Evolutionary conservation across 768 basidiomycete species (phyloP).

Genomic region (Mycena capillaripes): DNA sequence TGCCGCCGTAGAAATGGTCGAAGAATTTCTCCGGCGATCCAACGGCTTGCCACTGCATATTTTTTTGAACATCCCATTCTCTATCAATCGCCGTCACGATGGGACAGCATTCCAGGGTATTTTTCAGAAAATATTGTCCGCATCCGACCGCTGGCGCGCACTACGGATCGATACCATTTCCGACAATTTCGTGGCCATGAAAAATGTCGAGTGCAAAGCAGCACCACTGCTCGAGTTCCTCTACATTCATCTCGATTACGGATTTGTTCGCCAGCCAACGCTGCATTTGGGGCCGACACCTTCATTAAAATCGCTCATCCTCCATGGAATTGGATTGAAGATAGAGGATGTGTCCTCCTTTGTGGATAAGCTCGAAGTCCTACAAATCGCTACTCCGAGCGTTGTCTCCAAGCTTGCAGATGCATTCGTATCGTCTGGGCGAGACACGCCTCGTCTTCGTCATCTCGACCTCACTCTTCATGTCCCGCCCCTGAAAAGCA

Average conservation of each 20-base stretch:
- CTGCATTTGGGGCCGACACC: slow-evolving; percentile 10
- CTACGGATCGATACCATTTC: slow-evolving; percentile 1
- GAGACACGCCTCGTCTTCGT: slow-evolving; percentile 2
- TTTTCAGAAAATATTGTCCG: slow-evolving; percentile 6
- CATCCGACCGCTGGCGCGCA: slow-evolving; percentile 1
- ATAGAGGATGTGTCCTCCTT: not conserved
- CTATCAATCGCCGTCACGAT: slow-evolving; percentile 5
- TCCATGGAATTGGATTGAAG: slow-evolving; percentile 7
- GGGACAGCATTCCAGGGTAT: not conserved
- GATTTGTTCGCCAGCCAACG: slow-evolving; percentile 4
- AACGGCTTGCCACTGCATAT: slow-evolving; percentile 5
- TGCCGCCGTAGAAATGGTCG: not conserved
- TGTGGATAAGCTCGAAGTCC: slow-evolving; percentile 9
- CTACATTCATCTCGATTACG: not conserved
- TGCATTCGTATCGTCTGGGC: slow-evolving; percentile 4
- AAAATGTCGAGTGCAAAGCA: slow-evolving; percentile 7
- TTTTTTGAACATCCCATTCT: not conserved
- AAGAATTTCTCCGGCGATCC: slow-evolving; percentile 4
- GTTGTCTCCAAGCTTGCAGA: slow-evolving; percentile 1
- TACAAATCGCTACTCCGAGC: slow-evolving; percentile 1
- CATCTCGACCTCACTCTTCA: slow-evolving; percentile 3
- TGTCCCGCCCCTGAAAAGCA: not conserved
- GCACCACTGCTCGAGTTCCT: slow-evolving; percentile 2
- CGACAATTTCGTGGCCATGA: not conserved
- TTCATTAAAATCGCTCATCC: slow-evolving; percentile 4